phyloP scores from a whole-genome alignment of 257 asterid genomes.

The Parsonsia alboflavescens region DNA sequence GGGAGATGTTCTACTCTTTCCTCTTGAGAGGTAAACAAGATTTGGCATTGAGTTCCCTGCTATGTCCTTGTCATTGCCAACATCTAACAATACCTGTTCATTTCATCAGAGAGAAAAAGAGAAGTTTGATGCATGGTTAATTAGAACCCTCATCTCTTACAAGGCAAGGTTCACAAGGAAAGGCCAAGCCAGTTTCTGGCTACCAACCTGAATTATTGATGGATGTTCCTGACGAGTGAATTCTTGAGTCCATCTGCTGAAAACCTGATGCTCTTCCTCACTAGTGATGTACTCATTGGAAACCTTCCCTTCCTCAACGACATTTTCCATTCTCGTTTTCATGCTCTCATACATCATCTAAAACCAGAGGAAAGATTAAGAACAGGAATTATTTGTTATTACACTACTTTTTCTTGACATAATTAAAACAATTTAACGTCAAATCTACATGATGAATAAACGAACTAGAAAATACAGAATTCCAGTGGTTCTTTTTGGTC shows the following conservation, averaged over 20 bases:
- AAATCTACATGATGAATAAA: too few relatives aligned
- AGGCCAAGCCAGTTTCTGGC: neutral
- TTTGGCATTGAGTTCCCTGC: constrained; percentile 52
- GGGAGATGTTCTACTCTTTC: constrained; percentile 38
- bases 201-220: constrained; percentile 45
- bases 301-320: constrained; percentile 32
- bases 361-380: neutral
- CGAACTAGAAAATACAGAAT: neutral
- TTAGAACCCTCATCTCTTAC: neutral
- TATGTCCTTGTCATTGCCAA: constrained; percentile 34
- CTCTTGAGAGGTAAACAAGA: constrained; percentile 64
- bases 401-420: neutral
- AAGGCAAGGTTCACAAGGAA: neutral
- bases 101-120: neutral
- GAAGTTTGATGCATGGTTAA: neutral
- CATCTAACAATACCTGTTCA: constrained; percentile 42
- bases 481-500: neutral
- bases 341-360: constrained; percentile 55
- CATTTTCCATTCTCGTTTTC: constrained; percentile 47
- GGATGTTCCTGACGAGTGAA: constrained; percentile 51
- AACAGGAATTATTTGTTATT: neutral
- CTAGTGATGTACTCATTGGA: constrained; percentile 29
- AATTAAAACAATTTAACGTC: neutral
- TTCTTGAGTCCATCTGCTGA: constrained; percentile 33
- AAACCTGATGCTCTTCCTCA: constrained; percentile 19